Conservation (phyloP, 2,329 filamentous ascomycete species). For the Polychaeton citri region DNA sequence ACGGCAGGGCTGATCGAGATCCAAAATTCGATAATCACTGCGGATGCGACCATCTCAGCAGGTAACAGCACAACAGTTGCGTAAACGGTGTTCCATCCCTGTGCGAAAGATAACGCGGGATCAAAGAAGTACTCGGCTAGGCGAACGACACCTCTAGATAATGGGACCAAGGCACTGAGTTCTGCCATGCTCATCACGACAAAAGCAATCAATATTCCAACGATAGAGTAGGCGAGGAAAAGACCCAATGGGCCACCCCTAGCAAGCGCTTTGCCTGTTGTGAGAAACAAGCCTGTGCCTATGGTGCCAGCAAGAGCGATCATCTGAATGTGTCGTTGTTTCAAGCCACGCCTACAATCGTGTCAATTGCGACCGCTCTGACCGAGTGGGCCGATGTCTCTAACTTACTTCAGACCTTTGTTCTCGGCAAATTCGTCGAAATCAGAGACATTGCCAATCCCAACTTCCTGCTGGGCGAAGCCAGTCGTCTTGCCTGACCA, state of each 20-base stretch:
- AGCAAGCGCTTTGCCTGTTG: slow-evolving; percentile 13
- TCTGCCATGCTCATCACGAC: slow-evolving; percentile 27
- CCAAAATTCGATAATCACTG: slow-evolving; percentile 33
- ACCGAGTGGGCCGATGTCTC: too few relatives aligned
- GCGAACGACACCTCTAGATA: slow-evolving; percentile 35
- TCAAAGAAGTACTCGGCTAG: slow-evolving; percentile 32
- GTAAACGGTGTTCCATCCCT: slow-evolving; percentile 25
- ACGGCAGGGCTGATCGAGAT: slow-evolving; percentile 20
- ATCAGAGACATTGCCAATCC: too few relatives aligned
- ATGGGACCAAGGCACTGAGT: slow-evolving; percentile 41
- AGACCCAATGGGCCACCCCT: slow-evolving; percentile 20
- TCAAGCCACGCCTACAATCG: slow-evolving; percentile 28
- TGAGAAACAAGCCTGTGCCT: slow-evolving; percentile 18
- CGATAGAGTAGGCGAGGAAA: slow-evolving; percentile 22
- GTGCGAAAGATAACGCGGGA: slow-evolving; percentile 39
- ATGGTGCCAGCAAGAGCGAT: slow-evolving; percentile 35
- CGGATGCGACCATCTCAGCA: slow-evolving; percentile 34
- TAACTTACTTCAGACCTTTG: not conserved
- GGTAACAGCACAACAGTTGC: slow-evolving; percentile 32
- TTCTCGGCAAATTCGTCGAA: not conserved
- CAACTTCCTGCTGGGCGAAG: too few relatives aligned
- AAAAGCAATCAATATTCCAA: not conserved
- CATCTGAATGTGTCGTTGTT: slow-evolving; percentile 44
- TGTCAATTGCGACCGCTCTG: too few relatives aligned
- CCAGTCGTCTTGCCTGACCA: too few relatives aligned